Evolutionary conservation across 768 basidiomycete genomes (phyloP).

Genomic region (Galerina marginata): DNA sequence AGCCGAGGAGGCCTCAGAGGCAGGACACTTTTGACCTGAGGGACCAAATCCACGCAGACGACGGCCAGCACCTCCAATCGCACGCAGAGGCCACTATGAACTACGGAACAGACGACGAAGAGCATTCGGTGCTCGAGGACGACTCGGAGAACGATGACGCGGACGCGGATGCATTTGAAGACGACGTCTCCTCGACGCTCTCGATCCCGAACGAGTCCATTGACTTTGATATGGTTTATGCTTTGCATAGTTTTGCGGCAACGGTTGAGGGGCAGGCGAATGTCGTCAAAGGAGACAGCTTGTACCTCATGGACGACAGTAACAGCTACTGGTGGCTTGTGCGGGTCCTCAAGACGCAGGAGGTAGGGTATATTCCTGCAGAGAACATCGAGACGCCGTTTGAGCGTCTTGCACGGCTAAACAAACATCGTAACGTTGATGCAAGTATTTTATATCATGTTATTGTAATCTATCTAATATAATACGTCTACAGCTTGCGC

Average conservation of each 20-base stretch:
- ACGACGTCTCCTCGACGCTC: slow-evolving; percentile 80
- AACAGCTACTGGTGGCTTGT: slow-evolving; percentile 99
- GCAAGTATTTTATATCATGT: slow-evolving; percentile 50
- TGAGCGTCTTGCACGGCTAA: slow-evolving; percentile 91
- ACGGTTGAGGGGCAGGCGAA: slow-evolving; percentile 99
- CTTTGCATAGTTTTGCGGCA: slow-evolving; percentile 95
- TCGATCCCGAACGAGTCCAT: slow-evolving; percentile 92
- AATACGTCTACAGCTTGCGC: slow-evolving; percentile 58
- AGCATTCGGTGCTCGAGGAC: slow-evolving; percentile 78
- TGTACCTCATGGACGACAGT: slow-evolving; percentile 96
- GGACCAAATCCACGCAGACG: slow-evolving; percentile 61
- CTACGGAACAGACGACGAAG: slow-evolving; percentile 62
- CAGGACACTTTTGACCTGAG: slow-evolving; percentile 78
- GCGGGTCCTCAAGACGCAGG: slow-evolving; percentile 96
- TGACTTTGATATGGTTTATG: slow-evolving; percentile 91
- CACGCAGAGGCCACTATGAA: slow-evolving; percentile 53
- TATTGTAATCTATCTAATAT: slow-evolving; percentile 12
- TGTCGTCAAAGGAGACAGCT: slow-evolving; percentile 96
- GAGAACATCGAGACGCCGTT: slow-evolving; percentile 99
- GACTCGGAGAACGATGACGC: slow-evolving; percentile 82
- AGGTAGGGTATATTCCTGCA: slow-evolving; percentile 98
- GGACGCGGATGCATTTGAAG: slow-evolving; percentile 68
- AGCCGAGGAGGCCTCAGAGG: slow-evolving; percentile 31
- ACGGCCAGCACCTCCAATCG: slow-evolving; percentile 43
- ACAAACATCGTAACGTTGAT: slow-evolving; percentile 97